Evolutionary conservation across 2,329 filamentous ascomycete genomes (phyloP), one percentile per base, ranked within the genome.

Genomic region (Fusarium heterosporum): DNA sequence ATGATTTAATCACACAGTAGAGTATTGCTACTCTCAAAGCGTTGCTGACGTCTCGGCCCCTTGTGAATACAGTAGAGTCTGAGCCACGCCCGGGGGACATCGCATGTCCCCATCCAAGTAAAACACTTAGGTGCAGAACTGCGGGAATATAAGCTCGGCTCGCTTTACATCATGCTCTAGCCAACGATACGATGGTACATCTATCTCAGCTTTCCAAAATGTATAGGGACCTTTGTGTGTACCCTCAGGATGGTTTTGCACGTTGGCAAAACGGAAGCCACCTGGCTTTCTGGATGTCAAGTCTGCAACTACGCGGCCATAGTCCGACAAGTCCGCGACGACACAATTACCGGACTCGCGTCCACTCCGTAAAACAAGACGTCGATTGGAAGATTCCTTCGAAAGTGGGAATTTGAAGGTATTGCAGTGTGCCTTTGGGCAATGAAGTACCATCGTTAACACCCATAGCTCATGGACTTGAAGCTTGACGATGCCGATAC

Each of bases 371-470:
- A 32, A 8, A 13, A 6, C 30, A 3, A 32, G 13, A 32, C 10
- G 10, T 32, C 30, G 30, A 13, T 13, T 3, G 30, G 30, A 12
- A 11, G 11, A 11, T 32, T 32, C 6, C 32, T 29, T 29, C 9
- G 32, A 36, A 6, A 36, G 14, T 16, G 7, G 16, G 32, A 36
- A 16, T 36, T n/a, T 47, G n/a, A 59, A 52, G 14, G 55, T 16
- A n/a, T 63, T 59, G 47, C 43, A 61, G 8, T 46, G 2, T 4
- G 13, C 11, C 8, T 17, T 26, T 14, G 61, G 43, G 14, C 30
- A 32, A 17, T 64, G 56, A 1, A 64, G 39, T 8, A 61, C 80
- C 73, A 11, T 66, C 68, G 9, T 53, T 16, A 42, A 34, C 9
- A 12, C 14, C 8, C 14, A 36, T 4, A 16, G 32, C 32, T 36